Evolutionary conservation across 2,329 filamentous ascomycete species (phyloP), one percentile per base, ranked within the genome.

Genomic region (Penicillium vulpinum): DNA sequence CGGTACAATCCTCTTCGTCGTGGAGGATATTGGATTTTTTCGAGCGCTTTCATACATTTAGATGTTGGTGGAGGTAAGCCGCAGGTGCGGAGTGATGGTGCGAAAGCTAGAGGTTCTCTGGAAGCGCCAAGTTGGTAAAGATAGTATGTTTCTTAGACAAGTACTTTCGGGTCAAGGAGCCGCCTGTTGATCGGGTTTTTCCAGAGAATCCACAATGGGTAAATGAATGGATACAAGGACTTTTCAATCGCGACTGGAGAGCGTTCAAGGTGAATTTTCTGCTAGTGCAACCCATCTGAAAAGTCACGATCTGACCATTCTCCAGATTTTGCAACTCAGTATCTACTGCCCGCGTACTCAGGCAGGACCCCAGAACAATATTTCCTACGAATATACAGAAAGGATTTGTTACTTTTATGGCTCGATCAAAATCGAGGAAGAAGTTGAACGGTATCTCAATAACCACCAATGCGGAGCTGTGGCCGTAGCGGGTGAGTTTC

Each of bases 1-100:
- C 33, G 55, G 55, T 33, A 58, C 55, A 6, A 40, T 58, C 9
- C 4, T 58, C 18, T 49, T 58, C 21, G 40, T 58, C 2, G 46
- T 55, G 4, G 46, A 58, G 21, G 46, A 46, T 11, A 48, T 58
- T 41, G n/a, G 56, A 2, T 38, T 58, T 11, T 55, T 58, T 22
- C 46, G 51, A 15, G 41, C 31, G 3, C 28, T 58, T 1, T 47
- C 35, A 0, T 55, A 39, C 8, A 46, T 58, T 9, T 16, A 31
- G 15, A 49, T 40, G 18, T 21, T 58, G 8, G 51, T 58, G 5
- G 2, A 58, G 6, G 51, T 24, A 2, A 58, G 56, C 18, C 33
- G 16, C 22, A 22, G 33, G 13, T 39, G 56, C 9, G 38, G 38
- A 38, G 46, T 33, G 5, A 45, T 40, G 16, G 56, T 54, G 18